Evolutionary conservation across 805 yeast genomes (phyloP).

Genomic region (Candida ficus): DNA sequence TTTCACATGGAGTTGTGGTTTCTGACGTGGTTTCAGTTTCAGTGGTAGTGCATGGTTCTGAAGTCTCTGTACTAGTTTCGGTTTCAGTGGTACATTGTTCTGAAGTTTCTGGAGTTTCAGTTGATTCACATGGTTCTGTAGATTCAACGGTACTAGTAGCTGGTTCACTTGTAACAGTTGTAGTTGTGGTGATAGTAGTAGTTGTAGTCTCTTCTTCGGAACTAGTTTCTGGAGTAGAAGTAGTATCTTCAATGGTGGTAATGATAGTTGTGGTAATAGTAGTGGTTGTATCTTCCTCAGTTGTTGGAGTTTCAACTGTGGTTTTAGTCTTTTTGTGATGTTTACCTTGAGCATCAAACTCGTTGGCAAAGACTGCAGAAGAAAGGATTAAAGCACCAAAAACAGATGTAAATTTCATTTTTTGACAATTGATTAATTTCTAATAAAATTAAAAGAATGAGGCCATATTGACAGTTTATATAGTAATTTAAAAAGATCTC

Average conservation of each 20-base stretch:
- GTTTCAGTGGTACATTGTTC: no score
- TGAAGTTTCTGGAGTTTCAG: not conserved
- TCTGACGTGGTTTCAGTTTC: not conserved
- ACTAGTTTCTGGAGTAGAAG: not conserved
- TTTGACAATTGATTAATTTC: no score
- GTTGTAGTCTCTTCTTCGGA: not conserved
- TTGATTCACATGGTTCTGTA: no score
- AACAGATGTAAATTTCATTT: constrained; percentile 4
- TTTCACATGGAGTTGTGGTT: not conserved
- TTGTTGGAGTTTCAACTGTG: not conserved
- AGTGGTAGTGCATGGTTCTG: not conserved
- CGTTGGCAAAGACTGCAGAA: constrained; percentile 1
- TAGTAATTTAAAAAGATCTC: not conserved
- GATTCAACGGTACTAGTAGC: not conserved
- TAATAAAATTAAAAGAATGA: not conserved
- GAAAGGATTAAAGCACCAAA: constrained; percentile 4
- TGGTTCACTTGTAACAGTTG: not conserved
- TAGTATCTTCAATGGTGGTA: not conserved
- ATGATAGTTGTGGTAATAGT: not conserved
- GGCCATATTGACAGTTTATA: not conserved
- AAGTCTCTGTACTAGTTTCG: no score
- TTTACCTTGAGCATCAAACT: constrained; percentile 2
- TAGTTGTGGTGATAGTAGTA: not conserved
- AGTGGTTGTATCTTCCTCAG: not conserved
- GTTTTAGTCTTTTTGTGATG: constrained; percentile 4